phyloP scores from a whole-genome alignment of 371 early-diverging fungal species.

The Actinomortierella wolfii region DNA sequence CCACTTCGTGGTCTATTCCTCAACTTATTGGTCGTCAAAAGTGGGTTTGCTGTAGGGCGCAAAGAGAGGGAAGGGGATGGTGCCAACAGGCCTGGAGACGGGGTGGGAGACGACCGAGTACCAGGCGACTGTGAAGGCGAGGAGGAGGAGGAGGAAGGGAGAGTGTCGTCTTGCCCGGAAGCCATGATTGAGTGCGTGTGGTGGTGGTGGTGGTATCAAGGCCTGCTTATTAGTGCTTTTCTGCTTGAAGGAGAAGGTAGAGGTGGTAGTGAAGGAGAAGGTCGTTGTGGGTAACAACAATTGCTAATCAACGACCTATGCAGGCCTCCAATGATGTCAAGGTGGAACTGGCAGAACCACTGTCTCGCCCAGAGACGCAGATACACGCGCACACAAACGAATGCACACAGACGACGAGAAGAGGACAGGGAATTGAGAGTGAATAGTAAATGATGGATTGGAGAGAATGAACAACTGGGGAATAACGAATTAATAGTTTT shows the following conservation, averaged over 20 bases:
- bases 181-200: not conserved
- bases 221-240: no score
- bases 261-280: constrained; percentile 7
- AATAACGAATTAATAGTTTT: no score
- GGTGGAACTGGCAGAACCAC: constrained; percentile 9
- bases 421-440: not conserved
- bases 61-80: constrained; percentile 1
- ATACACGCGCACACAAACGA: not conserved
- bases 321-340: constrained; percentile 7
- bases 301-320: not conserved
- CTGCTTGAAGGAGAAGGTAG: not conserved
- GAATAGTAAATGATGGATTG: not conserved
- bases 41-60: constrained; percentile 1
- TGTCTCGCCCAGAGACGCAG: not conserved
- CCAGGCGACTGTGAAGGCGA: not conserved
- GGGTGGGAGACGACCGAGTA: not conserved
- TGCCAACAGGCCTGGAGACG: constrained; percentile 3
- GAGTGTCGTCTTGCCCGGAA: not conserved
- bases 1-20: constrained; percentile 33
- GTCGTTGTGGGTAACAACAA: no score
- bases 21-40: constrained; percentile 12
- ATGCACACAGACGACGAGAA: not conserved
- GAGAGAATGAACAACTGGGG: not conserved
- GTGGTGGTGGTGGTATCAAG: not conserved
- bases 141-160: not conserved